phyloP scores from a whole-genome alignment of 371 early-diverging fungal species.

The Syncephalastrum monosporum region DNA sequence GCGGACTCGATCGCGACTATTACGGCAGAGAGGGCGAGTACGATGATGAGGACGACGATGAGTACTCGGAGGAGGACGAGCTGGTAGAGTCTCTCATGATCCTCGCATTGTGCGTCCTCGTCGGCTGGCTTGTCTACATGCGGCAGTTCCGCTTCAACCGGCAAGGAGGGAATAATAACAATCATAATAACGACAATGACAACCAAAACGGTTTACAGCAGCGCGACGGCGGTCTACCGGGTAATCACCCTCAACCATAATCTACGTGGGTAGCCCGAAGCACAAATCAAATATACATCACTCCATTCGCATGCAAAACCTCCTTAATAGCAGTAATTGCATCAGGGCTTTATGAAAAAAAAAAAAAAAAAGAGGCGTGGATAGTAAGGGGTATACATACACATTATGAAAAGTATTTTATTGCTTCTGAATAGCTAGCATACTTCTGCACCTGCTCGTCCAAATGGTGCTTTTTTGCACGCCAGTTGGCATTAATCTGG shows the following conservation, averaged over 20 bases:
- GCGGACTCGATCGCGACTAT: conserved; percentile 16
- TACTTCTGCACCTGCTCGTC: too few relatives aligned
- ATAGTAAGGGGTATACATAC: too few relatives aligned
- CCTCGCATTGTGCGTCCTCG: conserved; percentile 50
- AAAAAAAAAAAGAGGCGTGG: too few relatives aligned
- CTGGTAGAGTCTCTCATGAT: conserved; percentile 58
- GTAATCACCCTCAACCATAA: too few relatives aligned
- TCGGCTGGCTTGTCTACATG: conserved; percentile 66
- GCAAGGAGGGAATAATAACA: conserved; percentile 22
- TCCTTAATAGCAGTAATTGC: too few relatives aligned
- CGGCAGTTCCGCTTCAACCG: conserved; percentile 53
- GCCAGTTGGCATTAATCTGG: background rate
- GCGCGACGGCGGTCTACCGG: too few relatives aligned
- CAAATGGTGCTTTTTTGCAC: conserved; percentile 1
- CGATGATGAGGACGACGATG: conserved; percentile 32
- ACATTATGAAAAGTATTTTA: too few relatives aligned
- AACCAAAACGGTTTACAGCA: background rate
- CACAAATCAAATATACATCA: too few relatives aligned
- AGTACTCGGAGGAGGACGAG: conserved; percentile 49
- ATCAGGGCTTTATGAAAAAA: too few relatives aligned
- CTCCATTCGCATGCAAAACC: too few relatives aligned
- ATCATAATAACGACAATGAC: conserved; percentile 5
- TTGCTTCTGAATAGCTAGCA: too few relatives aligned
- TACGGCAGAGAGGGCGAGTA: conserved; percentile 8
- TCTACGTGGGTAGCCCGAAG: too few relatives aligned